These are phyloP conservation scores for Ostreobium quekettii DNA, from an alignment of 139 green algal genomes.

Conservation along the genomic window DNA sequence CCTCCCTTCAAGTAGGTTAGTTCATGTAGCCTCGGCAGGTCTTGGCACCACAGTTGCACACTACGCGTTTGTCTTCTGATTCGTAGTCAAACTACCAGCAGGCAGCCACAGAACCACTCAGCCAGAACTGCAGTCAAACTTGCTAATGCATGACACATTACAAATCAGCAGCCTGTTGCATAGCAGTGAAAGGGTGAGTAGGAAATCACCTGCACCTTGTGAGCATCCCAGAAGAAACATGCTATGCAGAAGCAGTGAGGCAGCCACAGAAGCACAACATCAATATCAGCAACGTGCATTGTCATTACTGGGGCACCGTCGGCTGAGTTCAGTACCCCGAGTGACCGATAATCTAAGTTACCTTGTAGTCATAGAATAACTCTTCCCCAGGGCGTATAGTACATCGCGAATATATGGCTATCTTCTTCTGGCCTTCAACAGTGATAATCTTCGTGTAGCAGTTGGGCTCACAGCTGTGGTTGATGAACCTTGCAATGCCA, in stretches of 20 bases:
- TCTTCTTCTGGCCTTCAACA: conserved; percentile 44
- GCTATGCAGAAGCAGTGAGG: no score
- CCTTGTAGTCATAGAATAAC: conserved; percentile 84
- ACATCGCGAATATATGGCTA: conserved; percentile 71
- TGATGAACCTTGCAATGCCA: conserved; percentile 74
- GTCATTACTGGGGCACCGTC: background rate
- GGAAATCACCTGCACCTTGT: no score
- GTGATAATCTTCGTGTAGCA: conserved; percentile 65
- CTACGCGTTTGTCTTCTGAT: conserved; percentile 28
- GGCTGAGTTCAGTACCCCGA: background rate
- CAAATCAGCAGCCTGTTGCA: no score
- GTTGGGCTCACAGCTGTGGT: conserved; percentile 88
- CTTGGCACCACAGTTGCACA: conserved; percentile 48
- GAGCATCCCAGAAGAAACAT: no score
- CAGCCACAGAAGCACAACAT: background rate
- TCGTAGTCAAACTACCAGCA: conserved; percentile 38
- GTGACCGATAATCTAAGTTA: conserved; percentile 7
- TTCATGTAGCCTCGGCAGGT: conserved; percentile 59
- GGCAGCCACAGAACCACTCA: no score
- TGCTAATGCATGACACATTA: no score
- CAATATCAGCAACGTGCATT: background rate
- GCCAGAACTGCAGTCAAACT: no score
- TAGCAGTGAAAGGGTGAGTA: no score
- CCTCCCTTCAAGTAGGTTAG: conserved; percentile 24
- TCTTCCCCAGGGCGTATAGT: conserved; percentile 58